A percentile compares a stretch with the other conserved stretches of the same genome.
phyloP scores from a whole-genome alignment of 306 rosid species.

The Begonia fuchsioides region DNA sequence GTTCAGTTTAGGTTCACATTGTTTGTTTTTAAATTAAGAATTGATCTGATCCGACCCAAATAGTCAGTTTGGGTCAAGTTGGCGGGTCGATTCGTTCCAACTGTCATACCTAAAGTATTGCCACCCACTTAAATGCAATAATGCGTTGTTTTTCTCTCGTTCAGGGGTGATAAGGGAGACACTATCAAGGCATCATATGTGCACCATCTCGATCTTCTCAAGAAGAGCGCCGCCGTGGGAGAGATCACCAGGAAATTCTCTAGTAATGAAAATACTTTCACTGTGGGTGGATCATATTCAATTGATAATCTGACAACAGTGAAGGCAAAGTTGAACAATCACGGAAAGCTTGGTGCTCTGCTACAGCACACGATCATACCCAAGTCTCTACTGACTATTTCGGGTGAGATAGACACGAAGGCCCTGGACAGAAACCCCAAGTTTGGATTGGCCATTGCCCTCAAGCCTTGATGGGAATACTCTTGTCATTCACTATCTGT shows the following conservation, averaged over 20 bases:
- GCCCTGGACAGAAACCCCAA: conserved; percentile 40
- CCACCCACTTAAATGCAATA: neutral
- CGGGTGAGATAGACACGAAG: conserved; percentile 49
- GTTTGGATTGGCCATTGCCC: conserved; percentile 56
- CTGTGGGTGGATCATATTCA: conserved; percentile 54
- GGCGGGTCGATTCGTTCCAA: no score
- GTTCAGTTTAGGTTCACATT: no score
- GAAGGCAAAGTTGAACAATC: conserved; percentile 61
- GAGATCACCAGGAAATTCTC: conserved; percentile 52
- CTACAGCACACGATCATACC: conserved; percentile 36
- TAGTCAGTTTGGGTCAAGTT: no score
- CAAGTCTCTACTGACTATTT: conserved; percentile 38
- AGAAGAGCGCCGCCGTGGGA: conserved; percentile 53
- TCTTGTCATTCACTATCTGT: no score
- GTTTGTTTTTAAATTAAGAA: no score
- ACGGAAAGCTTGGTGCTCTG: conserved; percentile 49
- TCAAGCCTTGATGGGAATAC: conserved; percentile 31
- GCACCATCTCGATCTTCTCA: conserved; percentile 28
- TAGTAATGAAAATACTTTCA: conserved; percentile 46
- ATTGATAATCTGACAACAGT: conserved; percentile 37
- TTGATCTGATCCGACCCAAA: no score
- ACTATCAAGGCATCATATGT: conserved; percentile 39
- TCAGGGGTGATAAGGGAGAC: conserved; percentile 72
- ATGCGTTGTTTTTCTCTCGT: conserved; percentile 9
- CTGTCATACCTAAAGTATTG: no score